Percentiles rank a stretch among this genome's conserved stretches.
These are phyloP conservation scores for Backusella circina DNA, from an alignment of 192 early-diverging fungal genomes.

Conservation along the genomic window DNA sequence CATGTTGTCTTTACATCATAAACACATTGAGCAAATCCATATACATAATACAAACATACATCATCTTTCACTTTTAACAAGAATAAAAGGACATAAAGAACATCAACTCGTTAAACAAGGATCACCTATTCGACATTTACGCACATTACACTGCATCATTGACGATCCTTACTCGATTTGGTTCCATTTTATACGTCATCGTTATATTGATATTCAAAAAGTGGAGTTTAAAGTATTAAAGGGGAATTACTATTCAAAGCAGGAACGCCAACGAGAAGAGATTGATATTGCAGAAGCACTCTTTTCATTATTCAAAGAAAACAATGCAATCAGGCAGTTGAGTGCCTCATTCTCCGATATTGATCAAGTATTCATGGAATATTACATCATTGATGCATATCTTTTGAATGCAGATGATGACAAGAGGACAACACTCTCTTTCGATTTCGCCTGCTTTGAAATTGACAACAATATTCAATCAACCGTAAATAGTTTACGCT, in stretches of 20 bases:
- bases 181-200: neutral
- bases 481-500: neutral
- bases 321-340: neutral
- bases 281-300: neutral
- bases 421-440: neutral
- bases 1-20: neutral
- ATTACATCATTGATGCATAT: neutral
- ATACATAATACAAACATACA: neutral
- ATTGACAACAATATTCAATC: neutral
- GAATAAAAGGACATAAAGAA: neutral
- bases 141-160: neutral
- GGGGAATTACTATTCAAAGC: neutral
- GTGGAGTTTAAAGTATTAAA: neutral
- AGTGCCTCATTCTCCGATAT: neutral
- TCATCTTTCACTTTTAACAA: neutral
- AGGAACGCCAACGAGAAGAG: neutral
- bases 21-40: neutral
- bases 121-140: neutral
- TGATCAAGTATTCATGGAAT: neutral
- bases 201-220: neutral
- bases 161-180: conserved; percentile 5
- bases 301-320: neutral
- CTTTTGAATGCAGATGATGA: neutral
- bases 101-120: neutral
- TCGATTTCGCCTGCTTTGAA: neutral